phyloP scores from a whole-genome alignment of 129 eudicot species.

The Pseudognaphalium luteoalbum region DNA sequence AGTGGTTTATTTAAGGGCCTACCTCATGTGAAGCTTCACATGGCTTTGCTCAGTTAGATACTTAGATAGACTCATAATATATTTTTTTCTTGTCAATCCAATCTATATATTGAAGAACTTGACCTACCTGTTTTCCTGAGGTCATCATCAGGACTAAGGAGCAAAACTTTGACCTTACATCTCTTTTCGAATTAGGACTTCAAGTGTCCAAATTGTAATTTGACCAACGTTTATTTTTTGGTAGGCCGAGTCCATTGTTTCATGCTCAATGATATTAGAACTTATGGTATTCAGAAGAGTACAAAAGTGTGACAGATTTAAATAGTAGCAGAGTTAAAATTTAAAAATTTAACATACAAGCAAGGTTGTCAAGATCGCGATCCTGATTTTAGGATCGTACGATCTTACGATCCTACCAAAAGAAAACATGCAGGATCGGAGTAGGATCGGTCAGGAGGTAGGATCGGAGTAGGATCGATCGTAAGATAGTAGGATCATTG shows the following conservation, averaged over 20 bases:
- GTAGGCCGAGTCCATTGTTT: not conserved
- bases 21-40: not conserved
- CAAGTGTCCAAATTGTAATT: not conserved
- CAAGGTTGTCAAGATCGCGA: too few species aligned
- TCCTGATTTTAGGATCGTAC: too few species aligned
- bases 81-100: not conserved
- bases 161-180: conserved; percentile 1
- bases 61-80: not conserved
- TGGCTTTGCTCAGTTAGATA: not conserved
- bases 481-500: too few species aligned
- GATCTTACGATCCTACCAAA: too few species aligned
- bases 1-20: not conserved
- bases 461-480: too few species aligned
- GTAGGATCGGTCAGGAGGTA: too few species aligned
- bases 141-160: not conserved
- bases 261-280: not conserved
- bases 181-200: not conserved
- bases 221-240: not conserved
- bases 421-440: too few species aligned
- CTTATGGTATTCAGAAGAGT: not conserved
- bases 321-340: too few species aligned
- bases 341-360: too few species aligned
- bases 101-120: not conserved
- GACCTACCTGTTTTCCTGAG: conserved; percentile 23
- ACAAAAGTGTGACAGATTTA: too few species aligned